Percentiles rank a stretch among this genome's conserved stretches.
Evolutionary conservation across 495 filamentous ascomycete species (phyloP).

Genomic region (Daldinia loculata): DNA sequence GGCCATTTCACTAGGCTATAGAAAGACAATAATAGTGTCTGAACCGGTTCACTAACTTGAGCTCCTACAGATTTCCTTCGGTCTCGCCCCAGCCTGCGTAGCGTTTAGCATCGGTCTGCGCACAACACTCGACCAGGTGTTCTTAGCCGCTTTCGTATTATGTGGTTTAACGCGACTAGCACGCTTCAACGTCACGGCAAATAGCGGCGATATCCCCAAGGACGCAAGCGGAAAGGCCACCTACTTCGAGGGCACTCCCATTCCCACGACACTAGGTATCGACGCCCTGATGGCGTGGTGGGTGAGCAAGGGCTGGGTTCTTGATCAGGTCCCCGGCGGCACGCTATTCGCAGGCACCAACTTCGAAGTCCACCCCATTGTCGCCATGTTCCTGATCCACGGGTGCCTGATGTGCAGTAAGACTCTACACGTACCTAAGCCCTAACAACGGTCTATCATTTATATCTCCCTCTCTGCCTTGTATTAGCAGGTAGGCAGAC

Average conservation of each 20-base stretch:
- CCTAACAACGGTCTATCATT: conserved; percentile 52
- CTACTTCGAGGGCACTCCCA: conserved; percentile 97
- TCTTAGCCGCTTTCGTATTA: conserved; percentile 90
- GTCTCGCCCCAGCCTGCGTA: conserved; percentile 83
- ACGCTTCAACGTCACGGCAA: conserved; percentile 95
- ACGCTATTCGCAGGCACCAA: conserved; percentile 67
- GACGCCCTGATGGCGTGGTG: conserved; percentile 89
- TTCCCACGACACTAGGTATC: conserved; percentile 85
- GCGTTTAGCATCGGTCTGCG: conserved; percentile 92
- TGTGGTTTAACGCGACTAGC: conserved; percentile 93
- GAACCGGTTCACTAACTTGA: background rate
- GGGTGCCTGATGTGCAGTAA: conserved; percentile 95
- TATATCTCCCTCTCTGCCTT: no score
- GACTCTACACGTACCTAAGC: conserved; percentile 96
- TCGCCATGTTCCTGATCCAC: conserved; percentile 79
- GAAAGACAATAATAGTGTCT: background rate
- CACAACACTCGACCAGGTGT: conserved; percentile 83
- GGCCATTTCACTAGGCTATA: background rate
- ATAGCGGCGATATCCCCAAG: conserved; percentile 75
- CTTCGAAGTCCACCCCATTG: conserved; percentile 89
- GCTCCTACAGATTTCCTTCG: conserved; percentile 84
- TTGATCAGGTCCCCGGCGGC: conserved; percentile 78
- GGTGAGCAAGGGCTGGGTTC: conserved; percentile 80
- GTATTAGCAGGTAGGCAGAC: background rate
- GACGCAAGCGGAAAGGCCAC: conserved; percentile 88